Conservation (phyloP, 2,329 filamentous ascomycete genomes). For the Ophiostoma populinum region DNA sequence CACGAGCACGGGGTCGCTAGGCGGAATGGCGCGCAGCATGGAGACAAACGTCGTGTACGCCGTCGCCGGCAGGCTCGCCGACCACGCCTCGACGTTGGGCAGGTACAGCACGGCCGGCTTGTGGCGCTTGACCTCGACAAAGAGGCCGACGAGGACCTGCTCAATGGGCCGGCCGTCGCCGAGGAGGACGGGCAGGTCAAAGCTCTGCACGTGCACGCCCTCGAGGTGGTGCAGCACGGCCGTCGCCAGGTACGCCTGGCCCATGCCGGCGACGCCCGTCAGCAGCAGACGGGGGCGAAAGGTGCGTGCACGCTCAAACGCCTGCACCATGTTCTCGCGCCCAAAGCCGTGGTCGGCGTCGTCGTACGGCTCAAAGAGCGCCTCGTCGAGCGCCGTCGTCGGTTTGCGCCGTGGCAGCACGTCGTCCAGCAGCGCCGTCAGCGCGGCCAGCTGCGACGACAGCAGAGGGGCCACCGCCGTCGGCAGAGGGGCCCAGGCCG, state of each 20-base stretch:
- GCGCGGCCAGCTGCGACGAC: conserved; percentile 49
- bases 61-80: conserved; percentile 40
- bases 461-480: conserved; percentile 69
- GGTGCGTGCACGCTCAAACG: conserved; percentile 74
- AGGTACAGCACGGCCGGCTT: conserved; percentile 95
- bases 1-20: conserved; percentile 77
- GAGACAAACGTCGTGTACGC: conserved; percentile 69
- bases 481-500: conserved; percentile 66
- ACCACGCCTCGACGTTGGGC: conserved; percentile 81
- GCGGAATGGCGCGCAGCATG: conserved; percentile 65
- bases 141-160: conserved; percentile 76
- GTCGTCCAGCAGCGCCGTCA: conserved; percentile 53
- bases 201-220: conserved; percentile 83
- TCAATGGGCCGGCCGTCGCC: conserved; percentile 73
- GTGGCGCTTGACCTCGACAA: conserved; percentile 81
- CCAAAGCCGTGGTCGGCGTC: conserved; percentile 72
- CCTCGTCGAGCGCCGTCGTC: conserved; percentile 80
- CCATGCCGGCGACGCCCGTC: conserved; percentile 73
- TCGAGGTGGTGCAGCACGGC: conserved; percentile 84
- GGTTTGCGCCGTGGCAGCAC: conserved; percentile 74
- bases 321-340: conserved; percentile 54
- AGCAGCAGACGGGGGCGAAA: conserved; percentile 82
- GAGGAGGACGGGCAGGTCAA: conserved; percentile 75
- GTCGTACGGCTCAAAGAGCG: conserved; percentile 74
- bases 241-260: conserved; percentile 73